phyloP scores from a whole-genome alignment of 192 early-diverging fungal genomes.

The Coemansia asiatica region DNA sequence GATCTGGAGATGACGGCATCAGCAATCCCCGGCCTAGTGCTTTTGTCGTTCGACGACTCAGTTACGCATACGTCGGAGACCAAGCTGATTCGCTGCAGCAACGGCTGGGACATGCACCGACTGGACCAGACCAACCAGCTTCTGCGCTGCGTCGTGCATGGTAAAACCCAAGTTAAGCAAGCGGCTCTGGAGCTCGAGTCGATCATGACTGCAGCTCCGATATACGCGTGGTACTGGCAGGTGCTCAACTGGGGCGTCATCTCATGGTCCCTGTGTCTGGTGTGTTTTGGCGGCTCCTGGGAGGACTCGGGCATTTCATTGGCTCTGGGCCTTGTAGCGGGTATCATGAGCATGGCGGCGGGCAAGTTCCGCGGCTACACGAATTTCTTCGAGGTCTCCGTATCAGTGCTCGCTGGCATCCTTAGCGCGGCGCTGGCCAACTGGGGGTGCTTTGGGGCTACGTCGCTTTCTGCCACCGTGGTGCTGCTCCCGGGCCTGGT shows the following conservation, averaged over 20 bases:
- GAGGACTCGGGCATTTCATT: conserved; percentile 61
- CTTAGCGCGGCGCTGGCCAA: conserved; percentile 57
- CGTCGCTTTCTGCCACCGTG: conserved; percentile 61
- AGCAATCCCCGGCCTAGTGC: conserved; percentile 67
- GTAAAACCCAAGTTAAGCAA: conserved; percentile 55
- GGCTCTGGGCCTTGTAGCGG: conserved; percentile 56
- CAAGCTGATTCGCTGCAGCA: conserved; percentile 63
- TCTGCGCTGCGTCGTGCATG: conserved; percentile 61
- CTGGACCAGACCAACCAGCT: conserved; percentile 64
- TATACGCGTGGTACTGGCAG: conserved; percentile 61
- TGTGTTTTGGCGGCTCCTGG: conserved; percentile 71
- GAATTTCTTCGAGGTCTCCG: conserved; percentile 69
- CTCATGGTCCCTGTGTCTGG: conserved; percentile 58
- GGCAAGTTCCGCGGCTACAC: conserved; percentile 59
- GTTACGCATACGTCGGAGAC: conserved; percentile 75
- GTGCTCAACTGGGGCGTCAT: conserved; percentile 60
- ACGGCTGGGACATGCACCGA: conserved; percentile 67
- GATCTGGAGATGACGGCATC: conserved; percentile 65
- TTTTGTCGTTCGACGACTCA: conserved; percentile 67
- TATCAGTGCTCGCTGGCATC: conserved; percentile 59
- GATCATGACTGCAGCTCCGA: conserved; percentile 54
- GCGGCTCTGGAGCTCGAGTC: conserved; percentile 60
- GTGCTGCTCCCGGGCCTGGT: conserved; percentile 69
- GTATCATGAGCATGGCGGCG: conserved; percentile 60
- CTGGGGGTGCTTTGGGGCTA: conserved; percentile 63